Base-by-base conservation (phyloP, 2,329 filamentous ascomycete species). In the Claviceps paspali region DNA sequence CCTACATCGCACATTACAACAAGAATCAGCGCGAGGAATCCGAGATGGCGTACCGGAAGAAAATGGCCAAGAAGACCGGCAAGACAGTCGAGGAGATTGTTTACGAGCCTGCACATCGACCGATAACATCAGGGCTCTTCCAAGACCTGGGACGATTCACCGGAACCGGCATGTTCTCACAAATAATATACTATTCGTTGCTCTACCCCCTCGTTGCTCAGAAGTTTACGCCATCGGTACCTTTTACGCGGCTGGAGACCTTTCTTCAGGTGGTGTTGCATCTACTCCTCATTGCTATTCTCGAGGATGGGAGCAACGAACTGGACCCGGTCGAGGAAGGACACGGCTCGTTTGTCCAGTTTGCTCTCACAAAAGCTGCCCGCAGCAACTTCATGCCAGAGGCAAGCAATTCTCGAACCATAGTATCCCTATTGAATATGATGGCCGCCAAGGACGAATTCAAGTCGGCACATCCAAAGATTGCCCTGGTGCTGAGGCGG, bases 21-120 rank as follows among this genome's bases (percentile, higher is more conserved):
- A 93, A 94, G 53, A 98, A 98, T 50, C 88, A 96, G 56, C 76
- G 91, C 35, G 91, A 98, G 52, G 91, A 98, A 55, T 85, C 88
- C 0, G 91, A 98, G 57, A 78, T 74, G 47, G 81, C 86, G 3
- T 95, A 91, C 62, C 85, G 81, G 49, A 79, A 81, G 50, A 81
- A 83, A 65, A 77, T 91, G 65, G 83, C 86, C 9, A 86, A 86
- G 61, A 86, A 82, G 59, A 85, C 80, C 0, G 86, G 87, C 14
- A 86, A 87, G 53, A 68, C 78, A 30, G 63, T 73, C 1, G 76
- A 84, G 29, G 86, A 95, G 38, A 78, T 96, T 41, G 86, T 96
- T 2, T 95, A 84, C 53, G 88, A 96, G 56, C 87, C 92, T 1
- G 84, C 78, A 48, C 68, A 94, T 33, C 76, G 78, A 14, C 71